These are phyloP conservation scores for Spizellomyces sp. DNA, from an alignment of 192 early-diverging fungal species.

Conservation along the genomic window DNA sequence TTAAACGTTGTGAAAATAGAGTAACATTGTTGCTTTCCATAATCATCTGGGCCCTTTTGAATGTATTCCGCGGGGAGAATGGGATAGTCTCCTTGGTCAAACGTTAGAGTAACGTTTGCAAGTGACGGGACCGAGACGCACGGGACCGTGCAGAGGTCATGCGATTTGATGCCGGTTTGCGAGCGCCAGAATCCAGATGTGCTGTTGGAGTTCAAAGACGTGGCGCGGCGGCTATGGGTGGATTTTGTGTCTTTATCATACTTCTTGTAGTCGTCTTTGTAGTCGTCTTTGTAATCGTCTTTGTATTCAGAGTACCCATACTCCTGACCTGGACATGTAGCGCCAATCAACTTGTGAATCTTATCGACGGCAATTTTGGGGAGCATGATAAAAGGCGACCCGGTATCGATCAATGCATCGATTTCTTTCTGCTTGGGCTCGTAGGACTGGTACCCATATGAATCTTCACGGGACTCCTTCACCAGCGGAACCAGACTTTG, in stretches of 20 bases:
- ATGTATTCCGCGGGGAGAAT: background rate
- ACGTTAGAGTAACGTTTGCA: background rate
- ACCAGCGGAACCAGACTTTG: background rate
- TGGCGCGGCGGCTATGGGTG: background rate
- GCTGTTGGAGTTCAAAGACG: background rate
- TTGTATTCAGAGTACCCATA: background rate
- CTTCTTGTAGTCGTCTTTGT: background rate
- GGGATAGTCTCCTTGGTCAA: background rate
- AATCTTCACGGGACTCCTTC: background rate
- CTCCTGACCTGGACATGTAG: constrained; percentile 17
- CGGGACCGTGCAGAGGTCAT: constrained; percentile 3
- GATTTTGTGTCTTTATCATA: background rate
- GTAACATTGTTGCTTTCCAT: constrained; percentile 1
- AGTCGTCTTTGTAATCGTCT: background rate
- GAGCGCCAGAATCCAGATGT: background rate
- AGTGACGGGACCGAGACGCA: background rate
- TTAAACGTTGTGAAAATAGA: background rate
- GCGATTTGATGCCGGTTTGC: background rate
- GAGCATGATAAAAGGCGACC: constrained; percentile 16
- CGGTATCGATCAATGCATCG: constrained; percentile 18
- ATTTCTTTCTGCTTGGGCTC: background rate
- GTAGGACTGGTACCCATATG: constrained; percentile 1
- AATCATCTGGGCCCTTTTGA: background rate
- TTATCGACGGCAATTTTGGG: constrained; percentile 23
- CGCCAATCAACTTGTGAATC: constrained; percentile 9